Percentiles rank a stretch among this genome's conserved stretches.
Evolutionary conservation across 805 yeast species (phyloP).

Genomic region (Metschnikowia cerradonensis): DNA sequence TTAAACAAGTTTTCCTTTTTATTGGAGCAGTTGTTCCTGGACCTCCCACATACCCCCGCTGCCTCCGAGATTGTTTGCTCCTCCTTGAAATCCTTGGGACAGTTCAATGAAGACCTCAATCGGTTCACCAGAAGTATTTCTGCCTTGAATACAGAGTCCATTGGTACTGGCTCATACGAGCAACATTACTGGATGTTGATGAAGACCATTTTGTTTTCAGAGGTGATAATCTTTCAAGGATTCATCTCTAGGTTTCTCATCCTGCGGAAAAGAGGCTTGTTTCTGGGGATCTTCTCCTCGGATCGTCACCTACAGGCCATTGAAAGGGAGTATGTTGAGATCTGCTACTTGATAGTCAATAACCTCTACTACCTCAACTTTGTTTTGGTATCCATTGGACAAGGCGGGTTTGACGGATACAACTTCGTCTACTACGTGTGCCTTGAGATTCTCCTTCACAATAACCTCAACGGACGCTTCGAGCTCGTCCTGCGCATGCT

Average conservation of each 20-base stretch:
- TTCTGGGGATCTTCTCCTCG: conserved; percentile 19
- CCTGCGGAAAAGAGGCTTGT: conserved; percentile 13
- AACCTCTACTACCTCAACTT: conserved; percentile 44
- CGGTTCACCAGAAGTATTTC: conserved; percentile 13
- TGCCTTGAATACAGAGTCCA: conserved; percentile 9
- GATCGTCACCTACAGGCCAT: conserved; percentile 8
- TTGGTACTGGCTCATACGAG: conserved; percentile 13
- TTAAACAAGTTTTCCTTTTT: conserved; percentile 47
- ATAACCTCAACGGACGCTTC: conserved; percentile 10
- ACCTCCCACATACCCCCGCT: conserved; percentile 11
- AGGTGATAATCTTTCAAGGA: conserved; percentile 50
- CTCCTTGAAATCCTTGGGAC: conserved; percentile 21
- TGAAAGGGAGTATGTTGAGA: conserved; percentile 26
- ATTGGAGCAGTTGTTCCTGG: conserved; percentile 32
- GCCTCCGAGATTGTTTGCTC: conserved; percentile 20
- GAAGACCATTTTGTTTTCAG: conserved; percentile 44
- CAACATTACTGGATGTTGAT: conserved; percentile 35
- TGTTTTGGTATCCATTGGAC: conserved; percentile 51
- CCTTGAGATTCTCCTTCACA: conserved; percentile 38
- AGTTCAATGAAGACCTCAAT: conserved; percentile 26
- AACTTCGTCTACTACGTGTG: conserved; percentile 54
- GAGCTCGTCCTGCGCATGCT: conserved; percentile 24
- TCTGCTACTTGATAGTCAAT: conserved; percentile 32
- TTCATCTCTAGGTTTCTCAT: conserved; percentile 36
- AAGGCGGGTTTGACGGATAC: conserved; percentile 62